A percentile compares a stretch with the other conserved stretches of the same genome.
phyloP scores from a whole-genome alignment of 1,139 yeast species.

The Magnusiomyces paraingens region DNA sequence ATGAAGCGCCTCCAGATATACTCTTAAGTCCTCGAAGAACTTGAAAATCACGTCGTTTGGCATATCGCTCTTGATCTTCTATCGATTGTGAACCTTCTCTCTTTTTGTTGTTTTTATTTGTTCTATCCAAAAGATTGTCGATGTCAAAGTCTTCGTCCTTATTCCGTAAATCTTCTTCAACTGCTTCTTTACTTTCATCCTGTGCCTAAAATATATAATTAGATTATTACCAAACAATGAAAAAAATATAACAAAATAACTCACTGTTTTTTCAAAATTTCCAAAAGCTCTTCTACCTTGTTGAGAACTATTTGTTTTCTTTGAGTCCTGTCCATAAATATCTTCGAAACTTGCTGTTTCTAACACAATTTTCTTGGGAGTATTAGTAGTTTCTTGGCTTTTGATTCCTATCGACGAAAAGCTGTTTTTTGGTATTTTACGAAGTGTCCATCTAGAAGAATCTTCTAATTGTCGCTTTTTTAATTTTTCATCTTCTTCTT shows the following conservation, averaged over 20 bases:
- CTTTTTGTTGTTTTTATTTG: not conserved
- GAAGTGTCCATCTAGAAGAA: constrained; percentile 55
- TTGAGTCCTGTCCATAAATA: not conserved
- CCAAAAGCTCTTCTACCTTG: no score
- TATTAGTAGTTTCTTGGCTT: not conserved
- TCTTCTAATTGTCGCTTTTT: constrained; percentile 42
- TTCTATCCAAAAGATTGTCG: no score
- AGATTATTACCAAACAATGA: no score
- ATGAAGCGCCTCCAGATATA: constrained; percentile 5
- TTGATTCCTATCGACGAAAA: not conserved
- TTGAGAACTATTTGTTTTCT: no score
- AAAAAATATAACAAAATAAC: no score
- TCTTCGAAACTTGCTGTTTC: not conserved
- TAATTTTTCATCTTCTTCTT: constrained; percentile 33
- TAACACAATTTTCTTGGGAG: not conserved
- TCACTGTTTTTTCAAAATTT: no score
- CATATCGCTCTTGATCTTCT: not conserved
- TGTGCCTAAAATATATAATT: no score
- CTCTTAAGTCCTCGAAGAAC: not conserved
- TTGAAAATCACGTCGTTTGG: not conserved
- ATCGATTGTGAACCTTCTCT: not conserved
- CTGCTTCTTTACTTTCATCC: not conserved
- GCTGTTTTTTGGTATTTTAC: constrained; percentile 17
- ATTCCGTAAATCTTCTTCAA: not conserved
- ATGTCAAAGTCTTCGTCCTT: not conserved